A percentile compares a stretch with the other conserved stretches of the same genome.
These are phyloP conservation scores for Lactarius evosmus DNA, from an alignment of 768 basidiomycete species.

Conservation along the genomic window DNA sequence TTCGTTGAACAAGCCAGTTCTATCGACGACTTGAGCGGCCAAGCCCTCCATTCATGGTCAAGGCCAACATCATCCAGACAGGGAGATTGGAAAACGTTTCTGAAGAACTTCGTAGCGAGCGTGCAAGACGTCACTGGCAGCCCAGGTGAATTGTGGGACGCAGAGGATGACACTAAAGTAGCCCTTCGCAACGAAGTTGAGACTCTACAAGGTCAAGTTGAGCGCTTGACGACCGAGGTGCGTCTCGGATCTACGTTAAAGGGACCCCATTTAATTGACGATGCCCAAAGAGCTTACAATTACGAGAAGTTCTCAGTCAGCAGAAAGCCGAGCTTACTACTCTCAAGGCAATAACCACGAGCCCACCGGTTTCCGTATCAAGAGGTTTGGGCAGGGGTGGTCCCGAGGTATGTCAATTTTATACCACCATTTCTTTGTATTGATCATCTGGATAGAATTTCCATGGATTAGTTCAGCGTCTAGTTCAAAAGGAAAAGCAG, in stretches of 20 bases:
- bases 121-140: constrained; percentile 67
- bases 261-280: not conserved
- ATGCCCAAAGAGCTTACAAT: constrained; percentile 42
- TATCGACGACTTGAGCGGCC: constrained; percentile 15
- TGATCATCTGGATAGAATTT: constrained; percentile 46
- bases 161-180: constrained; percentile 37
- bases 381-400: constrained; percentile 48
- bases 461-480: constrained; percentile 71
- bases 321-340: constrained; percentile 68
- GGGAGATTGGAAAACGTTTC: constrained; percentile 58
- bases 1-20: constrained; percentile 21
- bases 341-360: constrained; percentile 50
- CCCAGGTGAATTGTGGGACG: constrained; percentile 47
- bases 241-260: constrained; percentile 18
- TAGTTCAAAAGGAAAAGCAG: constrained; percentile 84
- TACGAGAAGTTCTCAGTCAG: constrained; percentile 55
- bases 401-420: constrained; percentile 47
- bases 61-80: constrained; percentile 43
- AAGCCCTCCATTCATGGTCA: not conserved
- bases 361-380: constrained; percentile 37
- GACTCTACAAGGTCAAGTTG: constrained; percentile 53
- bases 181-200: constrained; percentile 61
- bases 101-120: constrained; percentile 57
- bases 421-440: not conserved
- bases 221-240: constrained; percentile 67